Evolutionary conservation across 2,329 filamentous ascomycete species (phyloP).

Genomic region (Colletotrichum ledebouriae): DNA sequence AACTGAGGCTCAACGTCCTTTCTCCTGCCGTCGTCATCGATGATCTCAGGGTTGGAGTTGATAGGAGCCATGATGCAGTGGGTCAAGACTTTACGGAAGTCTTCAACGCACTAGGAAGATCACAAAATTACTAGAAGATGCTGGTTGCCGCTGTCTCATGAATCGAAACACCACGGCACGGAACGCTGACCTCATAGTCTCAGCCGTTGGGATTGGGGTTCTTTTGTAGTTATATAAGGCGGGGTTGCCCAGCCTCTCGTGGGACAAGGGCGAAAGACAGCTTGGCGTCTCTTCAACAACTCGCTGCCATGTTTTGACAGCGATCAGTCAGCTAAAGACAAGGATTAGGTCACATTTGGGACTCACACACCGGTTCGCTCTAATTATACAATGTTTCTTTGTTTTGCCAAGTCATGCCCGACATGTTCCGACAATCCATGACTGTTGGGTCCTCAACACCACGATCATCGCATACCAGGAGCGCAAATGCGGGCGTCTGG

Average conservation of each 20-base stretch:
- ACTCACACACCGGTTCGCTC: conserved; percentile 6
- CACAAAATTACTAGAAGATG: background rate
- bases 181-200: background rate
- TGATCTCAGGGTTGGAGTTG: background rate
- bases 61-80: conserved; percentile 10
- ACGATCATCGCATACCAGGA: conserved; percentile 17
- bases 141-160: conserved; percentile 5
- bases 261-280: conserved; percentile 4
- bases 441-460: conserved; percentile 9
- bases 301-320: conserved; percentile 19
- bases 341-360: conserved; percentile 7
- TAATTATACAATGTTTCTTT: background rate
- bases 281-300: conserved; percentile 8
- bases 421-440: conserved; percentile 38
- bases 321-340: conserved; percentile 10
- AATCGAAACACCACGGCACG: conserved; percentile 13
- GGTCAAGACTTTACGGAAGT: conserved; percentile 10
- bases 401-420: conserved; percentile 34
- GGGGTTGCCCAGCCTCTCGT: conserved; percentile 33
- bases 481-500: background rate
- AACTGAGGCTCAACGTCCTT: conserved; percentile 38
- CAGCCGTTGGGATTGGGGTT: conserved; percentile 12
- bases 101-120: background rate
- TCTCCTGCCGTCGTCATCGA: conserved; percentile 8
- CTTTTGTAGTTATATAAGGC: conserved; percentile 27